Percentiles rank a stretch among this genome's conserved stretches.
Evolutionary conservation across 441 rosid genomes (phyloP).

Genomic region (Mallotus repandus): DNA sequence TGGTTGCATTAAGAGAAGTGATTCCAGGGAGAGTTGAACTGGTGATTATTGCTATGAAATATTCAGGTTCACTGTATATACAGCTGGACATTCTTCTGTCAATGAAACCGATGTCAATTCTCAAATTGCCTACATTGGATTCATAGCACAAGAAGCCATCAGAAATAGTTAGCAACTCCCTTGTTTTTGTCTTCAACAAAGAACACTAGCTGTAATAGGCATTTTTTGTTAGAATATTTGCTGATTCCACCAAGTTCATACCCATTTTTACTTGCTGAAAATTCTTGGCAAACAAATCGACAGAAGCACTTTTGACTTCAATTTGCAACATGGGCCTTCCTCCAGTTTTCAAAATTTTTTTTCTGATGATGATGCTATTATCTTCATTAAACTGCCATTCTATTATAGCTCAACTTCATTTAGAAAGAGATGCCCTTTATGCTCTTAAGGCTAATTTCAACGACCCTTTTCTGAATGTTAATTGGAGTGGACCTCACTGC

Average conservation of each 20-base stretch:
- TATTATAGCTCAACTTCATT: slow-evolving; percentile 11
- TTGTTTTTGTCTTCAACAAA: slow-evolving; percentile 31
- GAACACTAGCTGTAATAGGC: slow-evolving; percentile 37
- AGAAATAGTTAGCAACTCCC: slow-evolving; percentile 8
- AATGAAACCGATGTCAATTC: background rate
- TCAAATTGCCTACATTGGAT: slow-evolving; percentile 13
- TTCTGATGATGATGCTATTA: slow-evolving; percentile 11
- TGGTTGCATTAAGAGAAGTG: too few species aligned
- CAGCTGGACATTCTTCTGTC: background rate
- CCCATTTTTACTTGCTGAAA: background rate
- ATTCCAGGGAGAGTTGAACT: too few species aligned
- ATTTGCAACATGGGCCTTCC: slow-evolving; percentile 23
- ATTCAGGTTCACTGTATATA: background rate
- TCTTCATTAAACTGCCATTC: background rate
- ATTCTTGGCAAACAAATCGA: background rate
- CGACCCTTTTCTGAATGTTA: slow-evolving; percentile 33
- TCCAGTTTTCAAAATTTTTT: slow-evolving; percentile 14
- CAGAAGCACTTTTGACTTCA: background rate
- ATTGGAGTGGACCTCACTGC: slow-evolving; percentile 53
- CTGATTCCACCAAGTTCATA: slow-evolving; percentile 14
- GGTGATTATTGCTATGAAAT: background rate
- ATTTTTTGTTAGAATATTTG: slow-evolving; percentile 26
- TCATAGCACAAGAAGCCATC: slow-evolving; percentile 24
- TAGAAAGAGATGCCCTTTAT: slow-evolving; percentile 39
- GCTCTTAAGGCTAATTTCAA: slow-evolving; percentile 40